A percentile compares a stretch with the other conserved stretches of the same genome.
Evolutionary conservation across 2,329 filamentous ascomycete genomes (phyloP).

Genomic region (Ilyonectria sp.): DNA sequence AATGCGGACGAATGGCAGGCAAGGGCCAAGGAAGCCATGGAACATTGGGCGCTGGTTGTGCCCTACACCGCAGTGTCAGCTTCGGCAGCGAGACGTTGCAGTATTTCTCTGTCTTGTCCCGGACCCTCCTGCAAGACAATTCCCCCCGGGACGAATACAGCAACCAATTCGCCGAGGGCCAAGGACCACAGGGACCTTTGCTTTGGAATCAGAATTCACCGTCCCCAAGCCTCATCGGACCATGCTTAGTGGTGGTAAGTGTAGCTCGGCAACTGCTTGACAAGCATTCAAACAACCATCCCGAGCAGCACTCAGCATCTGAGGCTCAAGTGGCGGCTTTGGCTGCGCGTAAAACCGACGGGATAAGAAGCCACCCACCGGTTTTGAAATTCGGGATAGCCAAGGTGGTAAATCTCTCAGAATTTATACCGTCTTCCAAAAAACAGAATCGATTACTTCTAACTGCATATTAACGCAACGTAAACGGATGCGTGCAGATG

Average conservation of each 20-base stretch:
- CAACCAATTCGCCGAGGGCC: slow-evolving; percentile 13
- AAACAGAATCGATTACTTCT: neutral
- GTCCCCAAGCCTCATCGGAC: neutral
- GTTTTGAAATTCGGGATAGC: neutral
- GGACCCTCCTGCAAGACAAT: neutral
- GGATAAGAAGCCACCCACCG: neutral
- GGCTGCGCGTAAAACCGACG: neutral
- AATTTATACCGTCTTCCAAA: neutral
- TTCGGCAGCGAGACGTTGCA: neutral
- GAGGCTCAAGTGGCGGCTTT: neutral
- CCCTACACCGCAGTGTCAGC: slow-evolving; percentile 11
- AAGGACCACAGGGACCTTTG: neutral
- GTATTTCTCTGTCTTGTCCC: neutral
- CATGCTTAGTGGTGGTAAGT: neutral
- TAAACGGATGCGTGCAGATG: neutral
- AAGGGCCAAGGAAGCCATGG: slow-evolving; percentile 7
- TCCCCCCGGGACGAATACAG: neutral
- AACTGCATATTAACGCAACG: neutral
- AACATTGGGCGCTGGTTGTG: slow-evolving; percentile 1
- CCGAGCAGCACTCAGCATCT: neutral
- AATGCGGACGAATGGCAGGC: slow-evolving; percentile 9
- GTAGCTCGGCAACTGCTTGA: neutral
- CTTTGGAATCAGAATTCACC: too few species aligned
- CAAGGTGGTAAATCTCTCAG: neutral
- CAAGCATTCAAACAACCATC: neutral